Conservation (phyloP, 129 eudicot genomes). For the Smallanthus sonchifolius region DNA sequence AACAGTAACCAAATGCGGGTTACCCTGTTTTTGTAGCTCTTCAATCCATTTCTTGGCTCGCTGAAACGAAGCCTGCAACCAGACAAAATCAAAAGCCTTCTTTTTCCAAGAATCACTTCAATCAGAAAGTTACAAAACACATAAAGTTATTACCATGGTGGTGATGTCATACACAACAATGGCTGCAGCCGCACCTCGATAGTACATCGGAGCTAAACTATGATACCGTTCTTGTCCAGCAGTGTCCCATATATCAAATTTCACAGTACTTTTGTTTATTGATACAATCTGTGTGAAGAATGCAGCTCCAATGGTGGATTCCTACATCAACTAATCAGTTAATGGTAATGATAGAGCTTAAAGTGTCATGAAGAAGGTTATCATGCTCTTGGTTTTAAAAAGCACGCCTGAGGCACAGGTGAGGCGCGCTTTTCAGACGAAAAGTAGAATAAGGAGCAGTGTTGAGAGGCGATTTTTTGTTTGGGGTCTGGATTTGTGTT, state of each 20-base stretch:
- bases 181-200: constrained; percentile 67
- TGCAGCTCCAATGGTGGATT: constrained; percentile 63
- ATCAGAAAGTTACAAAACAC: not conserved
- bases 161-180: constrained; percentile 53
- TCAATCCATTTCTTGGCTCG: constrained; percentile 54
- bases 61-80: constrained; percentile 44
- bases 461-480: too few species aligned
- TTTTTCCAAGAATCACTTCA: not conserved
- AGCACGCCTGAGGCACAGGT: too few species aligned
- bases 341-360: not conserved
- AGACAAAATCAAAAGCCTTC: not conserved
- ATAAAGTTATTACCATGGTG: constrained; percentile 32
- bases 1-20: constrained; percentile 44
- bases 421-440: too few species aligned
- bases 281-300: constrained; percentile 56
- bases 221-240: constrained; percentile 74
- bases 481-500: too few species aligned
- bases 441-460: too few species aligned
- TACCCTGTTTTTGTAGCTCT: constrained; percentile 48
- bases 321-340: constrained; percentile 28
- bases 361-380: not conserved
- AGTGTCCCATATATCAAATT: constrained; percentile 68
- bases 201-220: constrained; percentile 66
- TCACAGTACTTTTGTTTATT: constrained; percentile 31
- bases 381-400: too few species aligned